A percentile compares a stretch with the other conserved stretches of the same genome.
Conservation (phyloP, 2,329 filamentous ascomycete species). For the Fusarium piperis region DNA sequence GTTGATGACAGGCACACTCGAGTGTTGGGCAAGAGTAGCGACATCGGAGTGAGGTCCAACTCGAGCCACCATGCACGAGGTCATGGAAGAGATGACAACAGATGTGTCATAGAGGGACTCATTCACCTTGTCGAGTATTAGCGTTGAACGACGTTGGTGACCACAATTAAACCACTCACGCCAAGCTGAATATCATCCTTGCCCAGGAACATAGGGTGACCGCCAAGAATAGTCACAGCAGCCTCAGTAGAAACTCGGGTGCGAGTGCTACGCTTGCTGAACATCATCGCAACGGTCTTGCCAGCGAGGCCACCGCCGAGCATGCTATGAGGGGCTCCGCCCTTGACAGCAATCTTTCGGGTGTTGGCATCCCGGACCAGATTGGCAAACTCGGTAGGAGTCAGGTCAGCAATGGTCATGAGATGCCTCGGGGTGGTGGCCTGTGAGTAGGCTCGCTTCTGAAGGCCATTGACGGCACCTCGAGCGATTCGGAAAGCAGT, state of each 20-base stretch:
- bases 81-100: slow-evolving; percentile 93
- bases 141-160: not conserved
- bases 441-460: slow-evolving; percentile 57
- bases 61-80: slow-evolving; percentile 82
- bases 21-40: slow-evolving; percentile 74
- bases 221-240: slow-evolving; percentile 87
- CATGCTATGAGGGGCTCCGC: slow-evolving; percentile 62
- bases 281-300: slow-evolving; percentile 92
- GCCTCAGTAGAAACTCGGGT: slow-evolving; percentile 94
- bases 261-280: slow-evolving; percentile 93
- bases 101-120: slow-evolving; percentile 95
- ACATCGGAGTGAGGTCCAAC: slow-evolving; percentile 83
- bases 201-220: slow-evolving; percentile 95
- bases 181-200: slow-evolving; percentile 97
- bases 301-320: slow-evolving; percentile 73
- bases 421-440: slow-evolving; percentile 76
- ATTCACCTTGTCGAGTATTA: slow-evolving; percentile 69
- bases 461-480: slow-evolving; percentile 48
- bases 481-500: slow-evolving; percentile 47
- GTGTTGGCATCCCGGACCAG: slow-evolving; percentile 84
- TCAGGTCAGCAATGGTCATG: slow-evolving; percentile 89
- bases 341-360: slow-evolving; percentile 82
- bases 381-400: slow-evolving; percentile 78
- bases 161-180: slow-evolving; percentile 54
- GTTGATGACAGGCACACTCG: slow-evolving; percentile 84